phyloP scores from a whole-genome alignment of 345 rosid genomes.

The Euphorbia tirucalli region DNA sequence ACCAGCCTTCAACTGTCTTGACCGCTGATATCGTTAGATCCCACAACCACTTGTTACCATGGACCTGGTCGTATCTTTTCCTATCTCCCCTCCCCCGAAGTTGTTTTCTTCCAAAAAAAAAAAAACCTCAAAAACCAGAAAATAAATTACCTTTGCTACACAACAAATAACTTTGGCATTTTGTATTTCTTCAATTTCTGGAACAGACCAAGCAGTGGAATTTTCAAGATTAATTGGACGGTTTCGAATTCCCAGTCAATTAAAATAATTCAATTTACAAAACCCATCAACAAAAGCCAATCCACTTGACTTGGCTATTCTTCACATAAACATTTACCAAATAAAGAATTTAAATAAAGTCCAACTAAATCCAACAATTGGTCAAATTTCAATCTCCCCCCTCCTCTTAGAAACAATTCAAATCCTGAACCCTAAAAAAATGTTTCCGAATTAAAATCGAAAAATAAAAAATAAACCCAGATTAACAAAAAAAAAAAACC shows the following conservation, averaged over 20 bases:
- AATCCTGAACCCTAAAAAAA: conserved; percentile 25
- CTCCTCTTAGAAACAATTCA: conserved; percentile 27
- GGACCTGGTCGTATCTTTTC: background rate
- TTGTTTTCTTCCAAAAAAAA: too few species aligned
- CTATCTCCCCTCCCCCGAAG: too few species aligned
- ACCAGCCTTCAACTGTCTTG: background rate
- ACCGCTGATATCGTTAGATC: background rate
- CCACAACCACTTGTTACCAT: background rate
- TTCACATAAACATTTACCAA: background rate
- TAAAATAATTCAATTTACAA: background rate
- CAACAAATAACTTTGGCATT: background rate
- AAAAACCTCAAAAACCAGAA: background rate
- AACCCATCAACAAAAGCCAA: background rate
- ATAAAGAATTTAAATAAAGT: conserved; percentile 32
- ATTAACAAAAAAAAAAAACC: conserved; percentile 7
- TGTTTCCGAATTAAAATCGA: conserved; percentile 8
- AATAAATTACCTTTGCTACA: background rate
- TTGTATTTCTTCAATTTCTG: background rate
- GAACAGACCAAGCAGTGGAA: conserved; percentile 1
- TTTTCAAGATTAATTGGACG: background rate
- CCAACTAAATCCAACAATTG: conserved; percentile 32
- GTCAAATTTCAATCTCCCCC: conserved; percentile 36
- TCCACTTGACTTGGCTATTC: background rate
- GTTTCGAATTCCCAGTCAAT: background rate
- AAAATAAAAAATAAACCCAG: background rate